Percentiles rank a stretch among this genome's conserved stretches.
These are phyloP conservation scores for Phascolomyces articulosus DNA, from an alignment of 371 early-diverging fungal species.

Conservation along the genomic window DNA sequence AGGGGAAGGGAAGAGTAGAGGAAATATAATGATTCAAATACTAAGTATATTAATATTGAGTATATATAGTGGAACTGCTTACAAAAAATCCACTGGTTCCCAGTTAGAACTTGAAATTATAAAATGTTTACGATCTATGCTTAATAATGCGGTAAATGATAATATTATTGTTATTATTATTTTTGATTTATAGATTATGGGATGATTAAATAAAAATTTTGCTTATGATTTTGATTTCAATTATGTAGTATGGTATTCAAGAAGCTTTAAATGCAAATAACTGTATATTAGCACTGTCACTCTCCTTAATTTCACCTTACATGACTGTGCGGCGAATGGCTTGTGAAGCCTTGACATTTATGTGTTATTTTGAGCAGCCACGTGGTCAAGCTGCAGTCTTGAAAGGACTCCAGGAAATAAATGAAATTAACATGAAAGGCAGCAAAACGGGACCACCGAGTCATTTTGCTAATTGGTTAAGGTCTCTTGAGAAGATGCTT, in stretches of 20 bases:
- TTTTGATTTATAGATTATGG: no score
- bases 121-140: constrained; percentile 69
- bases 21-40: not conserved
- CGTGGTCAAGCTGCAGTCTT: constrained; percentile 55
- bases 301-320: constrained; percentile 75
- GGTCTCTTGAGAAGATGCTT: constrained; percentile 68
- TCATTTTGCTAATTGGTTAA: constrained; percentile 79
- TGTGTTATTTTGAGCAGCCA: constrained; percentile 80
- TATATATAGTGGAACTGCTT: not conserved
- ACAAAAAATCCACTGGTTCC: constrained; percentile 35
- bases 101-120: constrained; percentile 75
- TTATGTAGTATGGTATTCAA: constrained; percentile 35
- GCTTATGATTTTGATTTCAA: no score
- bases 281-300: constrained; percentile 66
- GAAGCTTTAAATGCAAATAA: constrained; percentile 39
- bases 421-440: constrained; percentile 29
- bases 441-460: constrained; percentile 36
- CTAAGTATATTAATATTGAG: not conserved
- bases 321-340: constrained; percentile 74
- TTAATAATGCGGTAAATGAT: constrained; percentile 57
- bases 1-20: not conserved
- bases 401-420: constrained; percentile 38
- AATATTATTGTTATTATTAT: no score
- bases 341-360: constrained; percentile 78
- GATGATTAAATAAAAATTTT: no score